phyloP scores from a whole-genome alignment of 1,284 basidiomycete genomes.

The Irpex rosettiformis region DNA sequence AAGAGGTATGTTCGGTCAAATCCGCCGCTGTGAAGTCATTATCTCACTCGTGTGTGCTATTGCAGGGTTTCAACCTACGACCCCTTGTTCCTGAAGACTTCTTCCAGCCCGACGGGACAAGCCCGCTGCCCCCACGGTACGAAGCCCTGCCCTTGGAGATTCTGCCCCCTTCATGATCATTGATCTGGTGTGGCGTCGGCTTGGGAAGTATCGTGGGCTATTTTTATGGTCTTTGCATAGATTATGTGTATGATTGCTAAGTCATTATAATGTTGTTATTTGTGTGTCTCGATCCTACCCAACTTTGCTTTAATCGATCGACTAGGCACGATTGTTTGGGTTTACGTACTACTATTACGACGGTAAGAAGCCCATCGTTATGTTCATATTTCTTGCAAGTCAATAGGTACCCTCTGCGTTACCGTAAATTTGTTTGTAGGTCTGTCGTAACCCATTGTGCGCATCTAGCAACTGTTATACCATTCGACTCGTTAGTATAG shows the following conservation, averaged over 20 bases:
- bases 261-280: not conserved
- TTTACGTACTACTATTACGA: no score
- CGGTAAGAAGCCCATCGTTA: no score
- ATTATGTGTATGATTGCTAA: not conserved
- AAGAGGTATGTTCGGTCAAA: slow-evolving; percentile 42
- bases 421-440: no score
- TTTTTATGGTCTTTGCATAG: not conserved
- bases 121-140: slow-evolving; percentile 19
- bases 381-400: no score
- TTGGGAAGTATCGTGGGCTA: not conserved
- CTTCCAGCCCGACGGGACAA: slow-evolving; percentile 51
- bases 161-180: not conserved
- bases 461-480: no score
- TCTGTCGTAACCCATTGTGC: no score
- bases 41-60: not conserved
- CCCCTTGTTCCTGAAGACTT: slow-evolving; percentile 73
- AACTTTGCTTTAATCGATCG: no score
- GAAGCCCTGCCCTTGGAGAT: not conserved
- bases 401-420: no score
- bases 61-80: slow-evolving; percentile 72
- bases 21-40: not conserved
- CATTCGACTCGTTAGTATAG: no score
- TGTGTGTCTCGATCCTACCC: not conserved
- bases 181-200: not conserved
- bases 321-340: no score